Evolutionary conservation across 2,329 filamentous ascomycete species (phyloP).

Genomic region (Calonectria hongkongensis): DNA sequence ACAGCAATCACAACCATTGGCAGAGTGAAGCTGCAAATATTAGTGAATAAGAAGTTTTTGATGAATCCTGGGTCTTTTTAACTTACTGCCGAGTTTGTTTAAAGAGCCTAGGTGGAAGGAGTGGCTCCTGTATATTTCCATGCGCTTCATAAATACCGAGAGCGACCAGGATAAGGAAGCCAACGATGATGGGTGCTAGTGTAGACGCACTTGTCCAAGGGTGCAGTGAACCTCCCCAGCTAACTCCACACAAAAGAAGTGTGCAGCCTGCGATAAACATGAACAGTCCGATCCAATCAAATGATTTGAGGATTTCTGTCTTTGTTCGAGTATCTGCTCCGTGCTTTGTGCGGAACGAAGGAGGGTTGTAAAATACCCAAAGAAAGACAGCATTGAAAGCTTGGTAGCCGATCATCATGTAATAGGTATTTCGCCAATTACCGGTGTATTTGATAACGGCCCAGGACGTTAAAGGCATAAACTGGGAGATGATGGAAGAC

Average conservation of each 20-base stretch:
- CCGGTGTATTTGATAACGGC: conserved; percentile 38
- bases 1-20: conserved; percentile 36
- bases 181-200: conserved; percentile 26
- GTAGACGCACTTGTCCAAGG: conserved; percentile 33
- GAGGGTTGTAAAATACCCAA: conserved; percentile 35
- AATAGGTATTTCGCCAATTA: conserved; percentile 39
- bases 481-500: conserved; percentile 38
- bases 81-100: conserved; percentile 38
- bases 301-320: conserved; percentile 25
- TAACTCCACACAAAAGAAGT: conserved; percentile 34
- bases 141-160: conserved; percentile 35
- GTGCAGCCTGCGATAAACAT: conserved; percentile 35
- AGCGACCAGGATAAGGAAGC: background rate
- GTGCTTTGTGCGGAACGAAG: conserved; percentile 29
- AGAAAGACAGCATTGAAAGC: conserved; percentile 29
- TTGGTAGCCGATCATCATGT: conserved; percentile 39
- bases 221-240: conserved; percentile 34
- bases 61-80: no score
- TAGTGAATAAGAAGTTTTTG: background rate
- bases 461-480: conserved; percentile 38
- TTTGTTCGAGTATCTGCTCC: conserved; percentile 8
- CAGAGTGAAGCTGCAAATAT: conserved; percentile 28
- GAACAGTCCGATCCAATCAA: conserved; percentile 34
- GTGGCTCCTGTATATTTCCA: conserved; percentile 26
- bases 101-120: conserved; percentile 34